Evolutionary conservation across 1,284 basidiomycete genomes (phyloP).

Genomic region (Tetrapyrgos nigripes): DNA sequence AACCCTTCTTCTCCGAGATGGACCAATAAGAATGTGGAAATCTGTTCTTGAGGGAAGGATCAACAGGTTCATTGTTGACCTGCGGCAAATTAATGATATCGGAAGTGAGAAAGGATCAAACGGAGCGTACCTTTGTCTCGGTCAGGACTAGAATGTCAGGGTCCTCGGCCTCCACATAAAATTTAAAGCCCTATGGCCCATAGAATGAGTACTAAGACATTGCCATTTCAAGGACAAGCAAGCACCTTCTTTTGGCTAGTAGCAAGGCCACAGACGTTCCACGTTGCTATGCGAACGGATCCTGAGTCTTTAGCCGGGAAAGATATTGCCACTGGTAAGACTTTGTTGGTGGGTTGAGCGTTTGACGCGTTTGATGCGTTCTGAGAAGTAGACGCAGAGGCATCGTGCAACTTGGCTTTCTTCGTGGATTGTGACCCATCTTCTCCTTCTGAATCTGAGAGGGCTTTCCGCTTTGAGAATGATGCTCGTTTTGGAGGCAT

Average conservation of each 20-base stretch:
- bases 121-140: constrained; percentile 73
- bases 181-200: constrained; percentile 71
- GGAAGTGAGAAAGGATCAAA: background rate
- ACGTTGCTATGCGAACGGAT: constrained; percentile 66
- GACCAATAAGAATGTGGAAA: constrained; percentile 81
- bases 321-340: constrained; percentile 64
- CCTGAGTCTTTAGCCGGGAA: constrained; percentile 59
- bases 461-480: constrained; percentile 38
- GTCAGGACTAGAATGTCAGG: constrained; percentile 82
- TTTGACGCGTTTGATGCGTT: constrained; percentile 34
- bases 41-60: constrained; percentile 58
- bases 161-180: constrained; percentile 84
- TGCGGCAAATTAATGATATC: constrained; percentile 31
- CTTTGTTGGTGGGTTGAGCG: constrained; percentile 75
- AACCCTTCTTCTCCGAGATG: constrained; percentile 76
- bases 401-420: constrained; percentile 26
- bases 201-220: background rate
- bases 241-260: constrained; percentile 75
- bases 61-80: constrained; percentile 71
- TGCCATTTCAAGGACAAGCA: constrained; percentile 1
- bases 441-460: constrained; percentile 28
- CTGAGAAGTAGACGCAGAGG: background rate
- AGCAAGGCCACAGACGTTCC: constrained; percentile 79
- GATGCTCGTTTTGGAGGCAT: constrained; percentile 43
- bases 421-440: constrained; percentile 31